Base-by-base conservation (phyloP, 176 grass and related monocot species). In the Elymus sibiricus region DNA sequence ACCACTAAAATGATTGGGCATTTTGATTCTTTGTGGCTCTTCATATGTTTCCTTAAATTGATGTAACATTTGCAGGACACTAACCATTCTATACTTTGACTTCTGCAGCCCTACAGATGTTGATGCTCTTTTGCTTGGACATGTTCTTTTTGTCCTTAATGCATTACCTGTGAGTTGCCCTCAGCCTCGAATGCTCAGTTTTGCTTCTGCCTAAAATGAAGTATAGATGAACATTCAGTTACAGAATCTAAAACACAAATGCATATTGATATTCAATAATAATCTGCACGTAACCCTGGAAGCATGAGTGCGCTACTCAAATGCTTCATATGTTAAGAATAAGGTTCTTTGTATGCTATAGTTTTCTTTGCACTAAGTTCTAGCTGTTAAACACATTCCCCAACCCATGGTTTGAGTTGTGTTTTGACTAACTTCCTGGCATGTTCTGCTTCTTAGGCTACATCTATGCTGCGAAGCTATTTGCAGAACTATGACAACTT, bases 121-220 rank as follows among this genome's bases (percentile, higher is more conserved):
- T 68, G 95, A 98, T 94, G 93, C 93, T 87, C 91, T 98, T 92
- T 94, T 98, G 37, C 93, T 98, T 85, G 93, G 89, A 55, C 95
- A 98, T 89, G 93, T 87, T 51, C 87, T 93, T 72, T 98, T 98
- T 92, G 93, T 98, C 25, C 85, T 98, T 63, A 77, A 82, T 86
- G 95, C 74, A 28, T 95, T 98, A 44, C 93, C 91, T 66, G 95
- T 98, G 88, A 91, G 85, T 89, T 75, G 5, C 49, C 7, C 44
- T 74, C 24, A 49, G 25, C 42, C 71, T 74, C 19, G 71, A 66
- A 37, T 44, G 58, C 34, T 74, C 37, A 44, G 51, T 1, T 83
- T 53, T 79, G 34, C 21, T 31, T 86, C 21, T 86, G 35, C 11
- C 64, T 5, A 39, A 81, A 78, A 67, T 64, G n/a, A 19, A 47